phyloP scores from a whole-genome alignment of 148 eudicot species.

The Rhododendron williamsianum region DNA sequence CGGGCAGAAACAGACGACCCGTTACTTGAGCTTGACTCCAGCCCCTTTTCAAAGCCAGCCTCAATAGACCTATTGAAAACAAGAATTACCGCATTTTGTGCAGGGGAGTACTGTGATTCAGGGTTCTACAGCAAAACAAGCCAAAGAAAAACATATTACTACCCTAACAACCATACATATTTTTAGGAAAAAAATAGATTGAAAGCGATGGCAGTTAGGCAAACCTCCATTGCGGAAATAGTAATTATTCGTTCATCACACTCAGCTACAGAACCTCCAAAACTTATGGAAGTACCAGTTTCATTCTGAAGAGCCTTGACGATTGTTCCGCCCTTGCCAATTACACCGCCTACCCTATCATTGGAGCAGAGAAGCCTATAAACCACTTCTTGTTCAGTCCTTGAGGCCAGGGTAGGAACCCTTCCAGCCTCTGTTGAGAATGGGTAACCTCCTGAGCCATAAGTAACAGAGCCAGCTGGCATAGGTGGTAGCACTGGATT shows the following conservation, averaged over 20 bases:
- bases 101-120: constrained; percentile 51
- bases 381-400: constrained; percentile 35
- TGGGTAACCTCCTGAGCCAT: constrained; percentile 25
- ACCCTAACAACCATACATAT: background rate
- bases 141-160: constrained; percentile 11
- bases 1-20: constrained; percentile 38
- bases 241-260: constrained; percentile 67
- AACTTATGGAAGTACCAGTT: constrained; percentile 56
- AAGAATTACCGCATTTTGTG: constrained; percentile 62
- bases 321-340: constrained; percentile 77
- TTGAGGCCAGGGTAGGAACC: constrained; percentile 20
- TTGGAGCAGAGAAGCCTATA: constrained; percentile 46
- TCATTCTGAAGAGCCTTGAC: constrained; percentile 59
- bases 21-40: constrained; percentile 31
- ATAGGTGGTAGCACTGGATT: constrained; percentile 23
- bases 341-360: constrained; percentile 64
- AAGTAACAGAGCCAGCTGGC: constrained; percentile 26
- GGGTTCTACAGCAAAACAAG: constrained; percentile 34
- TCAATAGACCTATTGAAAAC: constrained; percentile 51
- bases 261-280: constrained; percentile 38
- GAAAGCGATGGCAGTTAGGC: constrained; percentile 15
- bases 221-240: constrained; percentile 59
- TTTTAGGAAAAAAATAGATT: background rate
- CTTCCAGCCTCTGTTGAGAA: constrained; percentile 29
- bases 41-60: constrained; percentile 41